These are phyloP conservation scores for Hypomyces perniciosus DNA, from an alignment of 2,329 filamentous ascomycete genomes.

Conservation along the genomic window DNA sequence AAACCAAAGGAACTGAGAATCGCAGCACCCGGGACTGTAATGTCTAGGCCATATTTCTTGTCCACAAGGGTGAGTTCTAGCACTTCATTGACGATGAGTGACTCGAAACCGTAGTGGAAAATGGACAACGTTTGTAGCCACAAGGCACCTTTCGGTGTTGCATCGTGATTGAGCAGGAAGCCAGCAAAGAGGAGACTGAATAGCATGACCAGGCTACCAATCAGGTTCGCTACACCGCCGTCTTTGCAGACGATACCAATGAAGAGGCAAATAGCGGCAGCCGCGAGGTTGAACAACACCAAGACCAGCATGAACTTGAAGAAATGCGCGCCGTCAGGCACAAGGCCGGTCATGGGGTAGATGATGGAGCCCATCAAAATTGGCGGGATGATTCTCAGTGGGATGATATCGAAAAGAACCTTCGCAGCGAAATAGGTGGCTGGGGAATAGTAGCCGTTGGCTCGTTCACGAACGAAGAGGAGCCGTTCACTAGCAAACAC, in stretches of 20 bases:
- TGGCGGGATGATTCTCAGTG: constrained; percentile 87
- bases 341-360: constrained; percentile 94
- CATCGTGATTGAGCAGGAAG: constrained; percentile 88
- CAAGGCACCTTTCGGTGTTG: constrained; percentile 74
- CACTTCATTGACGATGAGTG: constrained; percentile 95
- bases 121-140: constrained; percentile 95
- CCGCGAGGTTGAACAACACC: constrained; percentile 92
- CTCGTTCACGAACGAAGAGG: constrained; percentile 85
- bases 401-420: constrained; percentile 96
- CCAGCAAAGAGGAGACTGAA: constrained; percentile 95
- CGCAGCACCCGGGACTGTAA: constrained; percentile 88
- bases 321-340: constrained; percentile 77
- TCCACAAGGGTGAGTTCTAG: constrained; percentile 83
- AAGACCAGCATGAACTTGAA: constrained; percentile 86
- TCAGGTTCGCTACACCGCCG: constrained; percentile 81
- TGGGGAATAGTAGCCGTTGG: constrained; percentile 94
- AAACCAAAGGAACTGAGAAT: constrained; percentile 96
- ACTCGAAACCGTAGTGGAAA: constrained; percentile 97
- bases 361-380: constrained; percentile 93
- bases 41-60: constrained; percentile 92
- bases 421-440: constrained; percentile 93
- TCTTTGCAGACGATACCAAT: constrained; percentile 96
- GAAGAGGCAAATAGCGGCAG: constrained; percentile 88
- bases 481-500: constrained; percentile 90
- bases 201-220: constrained; percentile 93